Evolutionary conservation across 306 rosid genomes (phyloP).

Genomic region (Trifolium pratense): DNA sequence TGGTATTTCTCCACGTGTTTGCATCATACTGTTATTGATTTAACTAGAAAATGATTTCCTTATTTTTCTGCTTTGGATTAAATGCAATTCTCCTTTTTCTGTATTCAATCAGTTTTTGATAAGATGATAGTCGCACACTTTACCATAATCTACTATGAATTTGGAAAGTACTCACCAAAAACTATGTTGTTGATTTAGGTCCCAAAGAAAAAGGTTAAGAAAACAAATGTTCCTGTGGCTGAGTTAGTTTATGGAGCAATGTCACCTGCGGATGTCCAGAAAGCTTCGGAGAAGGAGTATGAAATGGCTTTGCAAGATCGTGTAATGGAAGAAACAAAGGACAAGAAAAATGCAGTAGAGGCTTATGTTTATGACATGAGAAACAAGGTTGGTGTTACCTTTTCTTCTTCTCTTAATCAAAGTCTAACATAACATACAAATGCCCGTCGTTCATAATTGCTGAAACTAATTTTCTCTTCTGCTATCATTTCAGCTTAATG

Average conservation of each 20-base stretch:
- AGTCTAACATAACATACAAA: neutral
- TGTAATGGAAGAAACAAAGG: slow-evolving; percentile 97
- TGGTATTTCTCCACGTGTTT: slow-evolving; percentile 16
- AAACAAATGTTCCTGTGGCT: slow-evolving; percentile 64
- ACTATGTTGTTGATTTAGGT: slow-evolving; percentile 56
- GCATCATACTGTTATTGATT: neutral
- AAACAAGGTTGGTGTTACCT: slow-evolving; percentile 66
- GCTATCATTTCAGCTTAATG: slow-evolving; percentile 63
- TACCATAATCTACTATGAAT: neutral
- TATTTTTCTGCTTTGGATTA: neutral
- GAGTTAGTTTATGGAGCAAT: slow-evolving; percentile 83
- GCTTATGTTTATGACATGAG: slow-evolving; percentile 96
- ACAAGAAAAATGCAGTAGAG: slow-evolving; percentile 93
- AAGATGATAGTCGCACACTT: neutral
- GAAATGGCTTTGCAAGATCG: slow-evolving; percentile 99
- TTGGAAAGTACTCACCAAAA: neutral
- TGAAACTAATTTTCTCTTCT: slow-evolving; percentile 17
- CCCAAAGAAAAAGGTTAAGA: slow-evolving; percentile 85
- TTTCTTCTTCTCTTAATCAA: neutral
- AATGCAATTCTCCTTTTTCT: neutral
- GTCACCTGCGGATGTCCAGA: slow-evolving; percentile 65
- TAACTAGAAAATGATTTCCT: neutral
- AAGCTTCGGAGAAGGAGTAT: slow-evolving; percentile 87
- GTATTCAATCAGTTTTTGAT: neutral
- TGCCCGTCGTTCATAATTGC: neutral